Evolutionary conservation across 2,329 filamentous ascomycete genomes (phyloP), one percentile per base, ranked within the genome.

Genomic region (Calonectria pauciramosa): DNA sequence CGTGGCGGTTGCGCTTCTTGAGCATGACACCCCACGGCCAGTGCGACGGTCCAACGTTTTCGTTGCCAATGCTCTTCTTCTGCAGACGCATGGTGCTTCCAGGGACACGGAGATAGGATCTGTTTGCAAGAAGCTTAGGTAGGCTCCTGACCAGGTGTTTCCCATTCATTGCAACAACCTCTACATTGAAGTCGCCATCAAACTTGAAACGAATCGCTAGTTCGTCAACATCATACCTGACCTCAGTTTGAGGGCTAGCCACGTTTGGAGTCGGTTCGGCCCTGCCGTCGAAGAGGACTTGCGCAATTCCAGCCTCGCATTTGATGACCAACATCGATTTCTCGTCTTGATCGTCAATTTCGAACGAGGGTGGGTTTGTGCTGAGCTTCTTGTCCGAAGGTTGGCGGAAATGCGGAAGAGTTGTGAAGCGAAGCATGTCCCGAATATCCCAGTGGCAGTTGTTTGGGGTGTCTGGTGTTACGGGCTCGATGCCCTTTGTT

Each of bases 391-490:
- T 80, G 77, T 95, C 94, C 26, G 89, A 89, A 0, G 93, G 93
- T 60, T 93, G 86, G 71, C 89, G 88, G 85, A 95, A 95, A 82
- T 93, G 93, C 26, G 92, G 90, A 77, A 94, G 91, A 77, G 91
- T 91, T 68, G 91, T 89, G 84, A 95, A 94, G 32, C 92, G 91
- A 41, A 95, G 86, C 44, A 89, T 88, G 82, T 95, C 93, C 20
- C 93, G 86, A 70, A 93, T 86, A 82, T 94, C 93, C 93, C 93
- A 95, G 36, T 84, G 85, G 78, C 92, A 94, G 80, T 94, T 91
- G 77, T 95, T 78, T 89, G 87, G 14, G 77, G 79, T 76, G 75
- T 87, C 68, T 1, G 70, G 71, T 18, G 77, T 75, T 26, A 80
- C 77, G 5, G 77, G 75, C 5, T 68, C 67, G 2, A 79, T 60